phyloP scores from a whole-genome alignment of 352 stramenopile species.

The Globisporangium mamillatum region DNA sequence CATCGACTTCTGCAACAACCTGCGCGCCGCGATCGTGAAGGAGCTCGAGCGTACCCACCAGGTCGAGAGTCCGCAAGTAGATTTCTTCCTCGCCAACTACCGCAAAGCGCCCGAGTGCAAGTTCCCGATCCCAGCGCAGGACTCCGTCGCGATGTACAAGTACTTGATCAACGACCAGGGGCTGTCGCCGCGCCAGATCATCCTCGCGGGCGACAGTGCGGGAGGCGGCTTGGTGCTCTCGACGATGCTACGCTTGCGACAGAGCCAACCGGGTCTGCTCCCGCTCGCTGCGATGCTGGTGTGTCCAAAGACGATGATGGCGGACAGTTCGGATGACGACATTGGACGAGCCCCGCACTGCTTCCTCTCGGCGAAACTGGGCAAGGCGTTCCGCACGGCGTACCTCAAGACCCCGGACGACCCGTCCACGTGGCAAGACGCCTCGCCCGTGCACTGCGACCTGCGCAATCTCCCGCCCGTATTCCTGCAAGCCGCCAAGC shows the following conservation, averaged over 20 bases:
- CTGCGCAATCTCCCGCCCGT: slow-evolving; percentile 34
- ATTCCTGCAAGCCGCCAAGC: slow-evolving; percentile 38
- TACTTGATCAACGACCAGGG: slow-evolving; percentile 33
- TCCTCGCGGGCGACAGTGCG: slow-evolving; percentile 44
- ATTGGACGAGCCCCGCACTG: slow-evolving; percentile 22
- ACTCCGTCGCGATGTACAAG: slow-evolving; percentile 41
- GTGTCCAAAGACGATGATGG: slow-evolving; percentile 34
- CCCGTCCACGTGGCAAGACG: slow-evolving; percentile 30
- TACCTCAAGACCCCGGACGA: slow-evolving; percentile 28
- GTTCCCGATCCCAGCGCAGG: slow-evolving; percentile 36
- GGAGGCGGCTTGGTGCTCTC: slow-evolving; percentile 41
- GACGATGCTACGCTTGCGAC: slow-evolving; percentile 33
- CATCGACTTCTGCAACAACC: slow-evolving; percentile 27
- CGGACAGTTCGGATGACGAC: slow-evolving; percentile 18
- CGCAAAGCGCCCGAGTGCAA: slow-evolving; percentile 44
- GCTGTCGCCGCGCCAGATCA: slow-evolving; percentile 33
- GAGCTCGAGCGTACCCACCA: slow-evolving; percentile 20
- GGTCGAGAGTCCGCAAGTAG: slow-evolving; percentile 24
- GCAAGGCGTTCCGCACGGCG: slow-evolving; percentile 20
- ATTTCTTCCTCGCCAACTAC: slow-evolving; percentile 52
- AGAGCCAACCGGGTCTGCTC: slow-evolving; percentile 18
- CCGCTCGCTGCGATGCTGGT: slow-evolving; percentile 31
- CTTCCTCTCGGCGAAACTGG: slow-evolving; percentile 26
- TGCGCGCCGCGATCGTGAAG: slow-evolving; percentile 24
- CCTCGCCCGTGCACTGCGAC: slow-evolving; percentile 43